Evolutionary conservation across 805 yeast species (phyloP).

Genomic region (Monosporozyma aerobia): DNA sequence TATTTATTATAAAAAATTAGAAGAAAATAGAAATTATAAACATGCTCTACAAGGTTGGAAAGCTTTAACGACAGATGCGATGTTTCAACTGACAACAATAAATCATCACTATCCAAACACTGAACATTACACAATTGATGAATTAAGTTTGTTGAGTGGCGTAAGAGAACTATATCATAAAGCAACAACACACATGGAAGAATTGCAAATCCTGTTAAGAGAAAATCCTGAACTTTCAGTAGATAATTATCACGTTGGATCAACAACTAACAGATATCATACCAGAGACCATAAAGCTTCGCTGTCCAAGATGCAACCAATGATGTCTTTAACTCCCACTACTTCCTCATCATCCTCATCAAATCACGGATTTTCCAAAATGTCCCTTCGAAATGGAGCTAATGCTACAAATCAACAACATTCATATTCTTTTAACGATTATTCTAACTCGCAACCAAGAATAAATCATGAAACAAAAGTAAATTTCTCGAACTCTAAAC

Average conservation of each 20-base stretch:
- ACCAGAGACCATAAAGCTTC: conserved; percentile 10
- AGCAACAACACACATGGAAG: conserved; percentile 34
- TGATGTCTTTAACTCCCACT: conserved; percentile 6
- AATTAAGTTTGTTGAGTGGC: conserved; percentile 34
- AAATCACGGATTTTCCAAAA: conserved; percentile 12
- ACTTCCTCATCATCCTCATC: neutral
- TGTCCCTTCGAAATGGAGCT: conserved; percentile 25
- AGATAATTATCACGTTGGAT: neutral
- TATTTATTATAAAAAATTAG: conserved; percentile 46
- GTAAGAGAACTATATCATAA: conserved; percentile 31
- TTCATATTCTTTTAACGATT: conserved; percentile 3
- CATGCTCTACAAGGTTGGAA: conserved; percentile 69
- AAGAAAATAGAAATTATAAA: conserved; percentile 42
- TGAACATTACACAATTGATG: conserved; percentile 36
- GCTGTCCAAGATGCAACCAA: conserved; percentile 17
- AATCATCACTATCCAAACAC: conserved; percentile 33
- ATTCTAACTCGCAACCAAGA: neutral
- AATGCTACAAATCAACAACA: conserved; percentile 1
- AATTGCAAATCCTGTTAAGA: conserved; percentile 22
- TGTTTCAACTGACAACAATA: conserved; percentile 45
- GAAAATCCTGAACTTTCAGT: neutral
- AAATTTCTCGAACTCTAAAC: conserved; percentile 24
- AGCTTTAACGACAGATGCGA: conserved; percentile 51
- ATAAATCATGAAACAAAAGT: conserved; percentile 5
- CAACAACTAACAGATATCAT: neutral